Conservation (phyloP, 306 rosid genomes). For the Prosopis cineraria region DNA sequence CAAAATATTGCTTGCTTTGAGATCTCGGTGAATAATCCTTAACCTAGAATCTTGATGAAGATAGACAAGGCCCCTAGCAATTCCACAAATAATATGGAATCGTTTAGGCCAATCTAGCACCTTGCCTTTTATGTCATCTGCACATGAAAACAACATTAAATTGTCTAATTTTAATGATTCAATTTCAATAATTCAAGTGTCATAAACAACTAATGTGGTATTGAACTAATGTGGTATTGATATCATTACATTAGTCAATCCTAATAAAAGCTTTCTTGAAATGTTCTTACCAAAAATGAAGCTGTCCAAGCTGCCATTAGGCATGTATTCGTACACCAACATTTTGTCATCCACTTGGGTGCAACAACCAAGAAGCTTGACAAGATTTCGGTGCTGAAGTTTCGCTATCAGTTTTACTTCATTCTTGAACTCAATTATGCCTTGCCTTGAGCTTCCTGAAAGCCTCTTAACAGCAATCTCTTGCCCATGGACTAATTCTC, state of each 20-base stretch:
- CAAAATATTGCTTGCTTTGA: constrained; percentile 47
- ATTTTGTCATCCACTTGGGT: constrained; percentile 27
- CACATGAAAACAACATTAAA: not conserved
- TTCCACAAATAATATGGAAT: constrained; percentile 40
- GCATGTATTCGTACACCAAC: constrained; percentile 40
- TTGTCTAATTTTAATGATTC: not conserved
- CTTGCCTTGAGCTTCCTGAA: constrained; percentile 47
- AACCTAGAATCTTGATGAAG: constrained; percentile 50
- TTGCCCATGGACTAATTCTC: constrained; percentile 22
- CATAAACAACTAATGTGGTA: not conserved
- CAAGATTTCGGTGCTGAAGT: constrained; percentile 56
- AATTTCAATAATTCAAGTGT: not conserved
- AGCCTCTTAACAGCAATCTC: constrained; percentile 56
- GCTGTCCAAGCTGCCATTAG: constrained; percentile 36
- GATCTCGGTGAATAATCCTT: constrained; percentile 49
- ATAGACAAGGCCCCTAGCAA: constrained; percentile 51
- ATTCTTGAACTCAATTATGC: constrained; percentile 43
- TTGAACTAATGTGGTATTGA: not conserved
- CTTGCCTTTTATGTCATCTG: constrained; percentile 22
- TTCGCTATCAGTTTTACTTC: constrained; percentile 49
- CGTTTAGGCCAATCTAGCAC: constrained; percentile 43
- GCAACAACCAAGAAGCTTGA: constrained; percentile 49
- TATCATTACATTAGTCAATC: not conserved
- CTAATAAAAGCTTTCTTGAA: not conserved
- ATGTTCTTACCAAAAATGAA: constrained; percentile 47